A percentile compares a stretch with the other conserved stretches of the same genome.
phyloP scores from a whole-genome alignment of 495 filamentous ascomycete genomes.

The Sporormia fimetaria region DNA sequence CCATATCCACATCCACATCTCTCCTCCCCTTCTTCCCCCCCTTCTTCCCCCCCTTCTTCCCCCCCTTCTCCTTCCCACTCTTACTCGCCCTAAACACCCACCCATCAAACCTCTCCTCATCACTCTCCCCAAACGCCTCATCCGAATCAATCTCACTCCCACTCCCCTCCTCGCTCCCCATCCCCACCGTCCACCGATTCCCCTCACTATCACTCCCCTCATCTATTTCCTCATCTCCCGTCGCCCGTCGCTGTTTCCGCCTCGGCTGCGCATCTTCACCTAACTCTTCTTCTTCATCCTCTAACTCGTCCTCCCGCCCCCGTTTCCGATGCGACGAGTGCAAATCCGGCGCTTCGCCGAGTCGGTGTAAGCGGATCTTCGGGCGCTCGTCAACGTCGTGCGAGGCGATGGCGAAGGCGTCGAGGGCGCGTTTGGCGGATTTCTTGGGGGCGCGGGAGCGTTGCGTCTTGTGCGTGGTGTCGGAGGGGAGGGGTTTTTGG shows the following conservation, averaged over 20 bases:
- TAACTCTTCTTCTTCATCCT: slow-evolving; percentile 45
- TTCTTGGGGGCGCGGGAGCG: slow-evolving; percentile 27
- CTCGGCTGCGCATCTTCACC: slow-evolving; percentile 9
- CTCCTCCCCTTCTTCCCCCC: slow-evolving; percentile 19
- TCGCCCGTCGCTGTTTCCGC: slow-evolving; percentile 36
- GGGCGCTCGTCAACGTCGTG: slow-evolving; percentile 42
- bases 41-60: slow-evolving; percentile 26
- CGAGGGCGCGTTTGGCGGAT: slow-evolving; percentile 47
- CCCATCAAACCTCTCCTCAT: slow-evolving; percentile 39
- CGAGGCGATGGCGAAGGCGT: slow-evolving; percentile 78
- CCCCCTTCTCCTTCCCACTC: slow-evolving; percentile 30
- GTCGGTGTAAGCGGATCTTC: slow-evolving; percentile 45
- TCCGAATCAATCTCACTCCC: slow-evolving; percentile 68
- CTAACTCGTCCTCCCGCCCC: slow-evolving; percentile 30
- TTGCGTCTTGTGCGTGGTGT: slow-evolving; percentile 14
- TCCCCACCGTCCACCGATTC: slow-evolving; percentile 74
- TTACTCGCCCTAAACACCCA: slow-evolving; percentile 30
- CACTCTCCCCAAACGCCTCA: slow-evolving; percentile 71
- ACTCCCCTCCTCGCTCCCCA: slow-evolving; percentile 42
- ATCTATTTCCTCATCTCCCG: slow-evolving; percentile 31
- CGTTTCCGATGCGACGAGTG: slow-evolving; percentile 37
- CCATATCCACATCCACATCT: slow-evolving; percentile 40
- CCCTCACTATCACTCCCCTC: slow-evolving; percentile 75
- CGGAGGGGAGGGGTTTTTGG: slow-evolving; percentile 13
- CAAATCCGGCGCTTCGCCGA: slow-evolving; percentile 46